phyloP scores from a whole-genome alignment of 768 basidiomycete species.

The Postia placenta region DNA sequence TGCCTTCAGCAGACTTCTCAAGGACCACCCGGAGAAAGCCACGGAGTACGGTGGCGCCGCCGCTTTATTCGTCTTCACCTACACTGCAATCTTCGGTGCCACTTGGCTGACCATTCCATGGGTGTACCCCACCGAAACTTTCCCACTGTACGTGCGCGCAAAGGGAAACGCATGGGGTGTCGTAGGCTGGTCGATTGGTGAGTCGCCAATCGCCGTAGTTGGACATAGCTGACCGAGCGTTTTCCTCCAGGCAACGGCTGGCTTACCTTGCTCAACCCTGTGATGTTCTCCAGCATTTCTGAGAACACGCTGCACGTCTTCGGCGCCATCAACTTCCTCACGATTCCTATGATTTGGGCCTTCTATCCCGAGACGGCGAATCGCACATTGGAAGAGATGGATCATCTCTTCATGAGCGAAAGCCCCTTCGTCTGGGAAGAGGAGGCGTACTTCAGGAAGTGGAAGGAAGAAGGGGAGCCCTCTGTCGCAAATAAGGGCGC shows the following conservation, averaged over 20 bases:
- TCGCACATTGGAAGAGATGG: constrained; percentile 40
- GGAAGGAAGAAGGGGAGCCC: constrained; percentile 24
- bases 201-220: background rate
- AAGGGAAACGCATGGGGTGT: constrained; percentile 44
- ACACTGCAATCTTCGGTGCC: constrained; percentile 38
- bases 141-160: constrained; percentile 37
- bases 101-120: constrained; percentile 42
- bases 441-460: constrained; percentile 31
- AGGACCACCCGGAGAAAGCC: constrained; percentile 34
- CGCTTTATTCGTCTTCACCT: constrained; percentile 38
- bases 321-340: constrained; percentile 36
- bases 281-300: constrained; percentile 36
- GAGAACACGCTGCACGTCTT: constrained; percentile 42
- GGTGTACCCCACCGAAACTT: constrained; percentile 32
- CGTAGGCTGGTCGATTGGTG: constrained; percentile 39
- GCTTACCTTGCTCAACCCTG: constrained; percentile 38
- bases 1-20: constrained; percentile 34
- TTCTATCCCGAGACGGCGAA: constrained; percentile 42
- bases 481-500: constrained; percentile 6
- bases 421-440: constrained; percentile 42
- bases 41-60: constrained; percentile 36
- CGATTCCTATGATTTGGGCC: constrained; percentile 39
- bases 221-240: background rate
- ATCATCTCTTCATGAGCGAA: constrained; percentile 36
- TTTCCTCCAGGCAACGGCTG: constrained; percentile 32